Percentiles rank a stretch among this genome's conserved stretches.
Evolutionary conservation across 805 yeast genomes (phyloP).

Genomic region (Ogataea henricii): DNA sequence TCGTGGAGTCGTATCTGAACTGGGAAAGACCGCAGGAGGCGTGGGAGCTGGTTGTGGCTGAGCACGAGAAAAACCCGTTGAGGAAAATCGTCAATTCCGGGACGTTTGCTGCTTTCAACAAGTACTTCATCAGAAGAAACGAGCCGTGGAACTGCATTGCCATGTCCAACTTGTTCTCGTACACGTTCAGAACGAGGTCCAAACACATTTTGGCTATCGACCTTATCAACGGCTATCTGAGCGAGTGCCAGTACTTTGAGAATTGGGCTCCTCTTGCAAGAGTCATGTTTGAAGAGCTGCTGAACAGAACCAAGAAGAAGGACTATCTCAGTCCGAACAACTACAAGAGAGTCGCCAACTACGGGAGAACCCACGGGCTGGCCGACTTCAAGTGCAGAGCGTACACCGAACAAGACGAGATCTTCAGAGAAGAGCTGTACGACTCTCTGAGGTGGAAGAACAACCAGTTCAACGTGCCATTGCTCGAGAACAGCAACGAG

Average conservation of each 20-base stretch:
- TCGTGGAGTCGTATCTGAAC: slow-evolving; percentile 22
- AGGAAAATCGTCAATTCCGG: slow-evolving; percentile 19
- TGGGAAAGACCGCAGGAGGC: slow-evolving; percentile 19
- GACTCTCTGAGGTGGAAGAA: slow-evolving; percentile 24
- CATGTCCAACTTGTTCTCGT: slow-evolving; percentile 23
- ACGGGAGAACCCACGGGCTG: slow-evolving; percentile 27
- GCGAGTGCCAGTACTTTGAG: slow-evolving; percentile 25
- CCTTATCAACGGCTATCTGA: slow-evolving; percentile 23
- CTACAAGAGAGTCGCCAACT: slow-evolving; percentile 21
- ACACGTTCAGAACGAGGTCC: slow-evolving; percentile 14
- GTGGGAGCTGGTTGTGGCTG: slow-evolving; percentile 17
- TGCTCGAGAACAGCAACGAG: slow-evolving; percentile 14
- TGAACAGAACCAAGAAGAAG: slow-evolving; percentile 9
- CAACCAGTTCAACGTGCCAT: slow-evolving; percentile 10
- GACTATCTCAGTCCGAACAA: slow-evolving; percentile 12
- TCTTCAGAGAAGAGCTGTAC: slow-evolving; percentile 16
- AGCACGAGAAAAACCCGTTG: background rate
- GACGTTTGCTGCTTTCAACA: slow-evolving; percentile 22
- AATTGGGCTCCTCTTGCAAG: slow-evolving; percentile 28
- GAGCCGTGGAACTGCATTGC: slow-evolving; percentile 31
- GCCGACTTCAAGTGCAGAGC: slow-evolving; percentile 20
- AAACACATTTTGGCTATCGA: slow-evolving; percentile 19
- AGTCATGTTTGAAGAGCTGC: slow-evolving; percentile 16
- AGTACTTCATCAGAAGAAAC: slow-evolving; percentile 22
- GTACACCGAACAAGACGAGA: slow-evolving; percentile 13